Conservation (phyloP, 805 yeast species). For the Candida wancherniae region DNA sequence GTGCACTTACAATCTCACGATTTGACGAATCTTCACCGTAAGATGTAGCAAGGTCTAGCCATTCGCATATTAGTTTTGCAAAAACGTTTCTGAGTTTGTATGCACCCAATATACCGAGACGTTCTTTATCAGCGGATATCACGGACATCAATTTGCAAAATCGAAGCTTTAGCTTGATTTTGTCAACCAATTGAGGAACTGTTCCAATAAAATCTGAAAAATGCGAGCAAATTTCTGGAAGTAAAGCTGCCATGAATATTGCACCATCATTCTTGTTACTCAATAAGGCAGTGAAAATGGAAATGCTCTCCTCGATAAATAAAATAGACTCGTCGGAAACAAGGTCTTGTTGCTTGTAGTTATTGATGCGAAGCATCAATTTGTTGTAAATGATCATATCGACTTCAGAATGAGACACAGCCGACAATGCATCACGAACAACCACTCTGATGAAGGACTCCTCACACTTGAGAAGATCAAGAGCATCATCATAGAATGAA, state of each 20-base stretch:
- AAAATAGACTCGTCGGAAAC: conserved; percentile 27
- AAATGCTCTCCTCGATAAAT: conserved; percentile 47
- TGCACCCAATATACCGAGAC: conserved; percentile 41
- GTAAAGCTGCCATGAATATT: conserved; percentile 27
- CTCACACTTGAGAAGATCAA: conserved; percentile 43
- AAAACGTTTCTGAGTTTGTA: conserved; percentile 43
- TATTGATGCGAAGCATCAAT: conserved; percentile 34
- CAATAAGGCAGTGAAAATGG: conserved; percentile 41
- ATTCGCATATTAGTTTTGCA: conserved; percentile 43
- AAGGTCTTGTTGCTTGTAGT: conserved; percentile 24
- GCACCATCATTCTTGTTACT: conserved; percentile 32
- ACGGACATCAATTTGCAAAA: conserved; percentile 36
- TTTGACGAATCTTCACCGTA: conserved; percentile 20
- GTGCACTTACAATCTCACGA: conserved; percentile 13
- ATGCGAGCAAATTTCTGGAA: conserved; percentile 26
- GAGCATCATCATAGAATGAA: conserved; percentile 48
- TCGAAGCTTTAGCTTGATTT: conserved; percentile 39
- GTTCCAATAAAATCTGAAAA: conserved; percentile 25
- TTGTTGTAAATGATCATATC: conserved; percentile 45
- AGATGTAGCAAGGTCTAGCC: conserved; percentile 52
- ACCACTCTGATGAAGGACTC: conserved; percentile 60
- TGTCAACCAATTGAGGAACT: conserved; percentile 25
- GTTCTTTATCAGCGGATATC: conserved; percentile 29
- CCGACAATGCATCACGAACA: conserved; percentile 64
- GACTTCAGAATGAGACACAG: conserved; percentile 58